Evolutionary conservation across 306 rosid genomes (phyloP).

Genomic region (Cucumis sativus): Cucumber_9930_V3 NC_026659.2:26887501-26888000

Average conservation of each 20-base stretch:
- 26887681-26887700: conserved; percentile 5
- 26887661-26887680: conserved; percentile 23
- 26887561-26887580: conserved; percentile 18
- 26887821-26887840: conserved; percentile 19
- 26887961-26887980: not conserved
- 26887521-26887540: not conserved
- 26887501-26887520: not conserved
- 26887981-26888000: conserved; percentile 4
- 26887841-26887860: conserved; percentile 9
- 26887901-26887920: conserved; percentile 35
- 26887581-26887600: conserved; percentile 20
- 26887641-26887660: conserved; percentile 31
- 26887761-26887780: conserved; percentile 3
- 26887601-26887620: conserved; percentile 60
- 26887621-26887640: conserved; percentile 52
- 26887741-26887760: conserved; percentile 9
- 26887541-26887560: conserved; percentile 18
- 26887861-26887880: conserved; percentile 24
- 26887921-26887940: conserved; percentile 9
- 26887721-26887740: conserved; percentile 6
- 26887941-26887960: not conserved
- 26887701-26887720: conserved; percentile 18
- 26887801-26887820: conserved; percentile 9
- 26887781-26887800: conserved; percentile 22
- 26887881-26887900: conserved; percentile 22